Percentiles rank a stretch among this genome's conserved stretches.
phyloP scores from a whole-genome alignment of 192 early-diverging fungal genomes.

The Piromyces finnis region DNA sequence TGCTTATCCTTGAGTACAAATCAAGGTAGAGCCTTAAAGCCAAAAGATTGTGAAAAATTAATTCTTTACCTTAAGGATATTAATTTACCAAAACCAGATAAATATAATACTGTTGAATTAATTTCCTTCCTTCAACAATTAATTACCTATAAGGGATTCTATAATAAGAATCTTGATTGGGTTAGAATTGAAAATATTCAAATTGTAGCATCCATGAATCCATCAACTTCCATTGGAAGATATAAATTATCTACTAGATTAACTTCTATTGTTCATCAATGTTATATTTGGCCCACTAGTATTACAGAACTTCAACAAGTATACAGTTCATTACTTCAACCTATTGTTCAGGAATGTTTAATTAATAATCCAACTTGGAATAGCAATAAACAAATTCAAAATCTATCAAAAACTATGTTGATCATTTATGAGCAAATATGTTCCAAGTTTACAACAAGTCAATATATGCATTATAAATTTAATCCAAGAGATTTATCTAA shows the following conservation, averaged over 20 bases:
- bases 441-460: conserved; percentile 25
- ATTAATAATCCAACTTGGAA: conserved; percentile 19
- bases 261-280: conserved; percentile 23
- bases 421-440: conserved; percentile 17
- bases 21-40: conserved; percentile 23
- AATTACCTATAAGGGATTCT: conserved; percentile 34
- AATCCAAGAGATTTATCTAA: conserved; percentile 27
- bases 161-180: conserved; percentile 31
- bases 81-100: conserved; percentile 34
- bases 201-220: conserved; percentile 37
- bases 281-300: conserved; percentile 22
- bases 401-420: conserved; percentile 22
- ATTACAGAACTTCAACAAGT: conserved; percentile 20
- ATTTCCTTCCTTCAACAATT: conserved; percentile 37
- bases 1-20: conserved; percentile 21
- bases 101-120: conserved; percentile 38
- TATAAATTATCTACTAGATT: conserved; percentile 28
- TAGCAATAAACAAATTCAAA: conserved; percentile 17
- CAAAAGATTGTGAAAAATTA: conserved; percentile 26
- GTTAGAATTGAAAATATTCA: conserved; percentile 33
- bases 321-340: conserved; percentile 16
- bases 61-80: conserved; percentile 43
- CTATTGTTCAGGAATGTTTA: conserved; percentile 9
- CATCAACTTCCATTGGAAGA: conserved; percentile 22
- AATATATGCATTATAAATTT: conserved; percentile 28